Percentiles rank a stretch among this genome's conserved stretches.
Evolutionary conservation across 345 rosid species (phyloP).

Genomic region (Mallotus nudiflorus): DNA sequence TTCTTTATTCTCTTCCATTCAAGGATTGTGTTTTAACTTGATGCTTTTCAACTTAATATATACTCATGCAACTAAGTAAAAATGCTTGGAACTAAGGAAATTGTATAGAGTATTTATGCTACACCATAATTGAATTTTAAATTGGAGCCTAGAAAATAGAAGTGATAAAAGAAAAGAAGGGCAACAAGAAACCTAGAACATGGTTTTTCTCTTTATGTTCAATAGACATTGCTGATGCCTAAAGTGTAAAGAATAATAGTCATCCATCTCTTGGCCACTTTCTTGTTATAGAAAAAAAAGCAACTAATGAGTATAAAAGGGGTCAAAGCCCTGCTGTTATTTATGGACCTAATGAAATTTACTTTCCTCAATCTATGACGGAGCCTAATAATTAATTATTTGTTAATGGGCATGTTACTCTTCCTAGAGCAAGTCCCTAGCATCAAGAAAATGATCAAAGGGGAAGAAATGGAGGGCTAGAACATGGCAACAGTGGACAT

Average conservation of each 20-base stretch:
- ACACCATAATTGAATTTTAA: no score
- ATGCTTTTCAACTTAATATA: no score
- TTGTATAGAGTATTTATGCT: no score
- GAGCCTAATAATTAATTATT: constrained; percentile 47
- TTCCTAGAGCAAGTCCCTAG: constrained; percentile 30
- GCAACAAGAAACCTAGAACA: constrained; percentile 25
- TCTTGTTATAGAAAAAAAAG: constrained; percentile 53
- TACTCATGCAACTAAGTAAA: no score
- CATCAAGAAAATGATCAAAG: constrained; percentile 11
- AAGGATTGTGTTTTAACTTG: no score
- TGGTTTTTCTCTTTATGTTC: constrained; percentile 59
- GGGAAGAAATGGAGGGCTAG: constrained; percentile 20
- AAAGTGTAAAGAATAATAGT: constrained; percentile 8
- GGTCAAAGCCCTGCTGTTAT: constrained; percentile 21
- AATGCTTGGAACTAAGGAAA: no score
- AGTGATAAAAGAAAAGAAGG: constrained; percentile 26
- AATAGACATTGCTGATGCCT: constrained; percentile 39
- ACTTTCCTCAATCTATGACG: constrained; percentile 14
- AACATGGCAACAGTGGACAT: constrained; percentile 17
- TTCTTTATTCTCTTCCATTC: no score
- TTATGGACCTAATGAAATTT: constrained; percentile 31
- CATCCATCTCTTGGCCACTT: constrained; percentile 51
- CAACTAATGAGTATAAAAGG: constrained; percentile 33
- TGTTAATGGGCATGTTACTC: constrained; percentile 43
- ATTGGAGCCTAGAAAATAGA: no score